Evolutionary conservation across 768 basidiomycete species (phyloP), one percentile per base, ranked within the genome.

Genomic region (Porphyrellus cyaneotinctus): DNA sequence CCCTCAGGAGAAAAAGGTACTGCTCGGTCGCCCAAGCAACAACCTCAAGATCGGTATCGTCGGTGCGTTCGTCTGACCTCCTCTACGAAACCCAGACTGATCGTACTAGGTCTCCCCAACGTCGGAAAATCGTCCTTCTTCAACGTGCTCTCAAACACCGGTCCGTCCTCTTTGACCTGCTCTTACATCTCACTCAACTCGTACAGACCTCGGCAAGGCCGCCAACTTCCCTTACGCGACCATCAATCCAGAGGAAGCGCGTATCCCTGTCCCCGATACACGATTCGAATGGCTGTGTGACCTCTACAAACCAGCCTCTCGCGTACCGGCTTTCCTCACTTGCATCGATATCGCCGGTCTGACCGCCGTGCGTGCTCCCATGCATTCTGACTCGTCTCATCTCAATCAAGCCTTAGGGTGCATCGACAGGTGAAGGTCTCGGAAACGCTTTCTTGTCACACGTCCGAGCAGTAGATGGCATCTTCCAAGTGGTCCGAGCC

Each of bases 71-170:
- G 53, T 51, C n/a, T 32, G 23, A 2, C 33, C 28, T 26, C 11
- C 17, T 24, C 30, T 18, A 8, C 33, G 24, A 28, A 52, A 37
- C 47, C 26, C 23, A 55, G 6, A 6, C 28, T 22, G 32, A 67
- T 54, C 53, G 35, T 26, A 41, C 36, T 47, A 93, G 90, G 91
- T 68, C 72, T 97, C 36, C 94, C 95, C 48, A 97, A 99, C 70
- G 95, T 98, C 61, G 97, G 97, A 58, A 98, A 99, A 73, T 94
- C 91, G 0, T 97, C 94, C n/a, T 95, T 98, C 74, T 99, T 99
- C 83, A 99, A 99, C 71, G 88, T 79, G 35, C 82, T 98, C 47
- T 95, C 95, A 30, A 83, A 94, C 63, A 92, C 91, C 56, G 91
- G 91, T 91, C 30, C 37, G 80, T 67, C 32, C 44, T 52, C 14